Evolutionary conservation across 306 rosid species (phyloP), one percentile per base, ranked within the genome.

Genomic region (Cucumis hystrix): DNA sequence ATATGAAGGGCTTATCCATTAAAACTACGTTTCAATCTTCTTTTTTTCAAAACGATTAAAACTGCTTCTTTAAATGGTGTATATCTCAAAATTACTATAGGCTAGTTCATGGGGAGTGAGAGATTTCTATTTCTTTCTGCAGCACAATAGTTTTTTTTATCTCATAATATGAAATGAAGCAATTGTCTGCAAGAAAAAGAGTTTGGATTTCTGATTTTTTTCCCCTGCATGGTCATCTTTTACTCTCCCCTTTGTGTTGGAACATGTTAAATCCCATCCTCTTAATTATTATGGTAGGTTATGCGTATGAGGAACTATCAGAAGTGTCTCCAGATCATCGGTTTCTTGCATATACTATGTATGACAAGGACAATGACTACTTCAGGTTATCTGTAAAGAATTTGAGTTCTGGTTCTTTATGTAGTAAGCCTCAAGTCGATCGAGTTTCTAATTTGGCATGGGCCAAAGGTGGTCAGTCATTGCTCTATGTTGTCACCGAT

Each of bases 281-380:
- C 52, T 20, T 25, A 52, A 41, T 67, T 10, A 78, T 78, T 21
- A 40, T 52, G 82, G 65, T 83, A 96, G 99, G 99, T 77, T 92
- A 90, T 89, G 90, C 99, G 74, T 91, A 86, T 64, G 98, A 96
- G 81, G 99, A 92, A 71, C 84, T 92, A 70, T 96, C 99, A 1
- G 96, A 91, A 80, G 83, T 96, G 57, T 96, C 98, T 0, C 96
- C 93, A 0, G 91, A 96, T 81, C 99, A 91, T 78, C 89, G 83
- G 77, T 92, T 91, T 86, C 83, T 96, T 79, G 99, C 98, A 0
- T 96, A 92, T 79, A 91, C 97, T 51, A 89, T 91, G 96, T 96
- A 96, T 81, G 98, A 96, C 83, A 92, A 89, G 85, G 98, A 91
- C 72, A 87, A 78, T 55, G 96, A 87, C 89, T 87, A 79, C 82